A percentile compares a stretch with the other conserved stretches of the same genome.
These are phyloP conservation scores for Puya raimondii DNA, from an alignment of 176 grass and related monocot genomes.

Conservation along the genomic window DNA sequence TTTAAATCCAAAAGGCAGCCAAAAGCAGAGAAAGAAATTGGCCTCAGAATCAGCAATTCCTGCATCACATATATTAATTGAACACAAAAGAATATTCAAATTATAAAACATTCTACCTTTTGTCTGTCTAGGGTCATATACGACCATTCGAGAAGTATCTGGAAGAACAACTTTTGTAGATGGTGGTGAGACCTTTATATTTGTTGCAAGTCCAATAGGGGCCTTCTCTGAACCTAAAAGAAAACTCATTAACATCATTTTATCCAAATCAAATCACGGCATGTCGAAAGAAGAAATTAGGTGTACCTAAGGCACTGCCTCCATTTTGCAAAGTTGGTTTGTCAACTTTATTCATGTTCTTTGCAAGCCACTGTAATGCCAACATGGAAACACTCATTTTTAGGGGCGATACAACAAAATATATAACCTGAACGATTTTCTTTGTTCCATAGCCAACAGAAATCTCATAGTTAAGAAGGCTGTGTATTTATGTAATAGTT, in stretches of 20 bases:
- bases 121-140: constrained; percentile 87
- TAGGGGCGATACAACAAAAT: constrained; percentile 12
- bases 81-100: no score
- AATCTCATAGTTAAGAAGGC: no score
- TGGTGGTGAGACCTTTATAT: constrained; percentile 23
- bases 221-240: constrained; percentile 34
- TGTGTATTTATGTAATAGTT: no score
- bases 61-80: no score
- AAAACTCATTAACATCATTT: constrained; percentile 11
- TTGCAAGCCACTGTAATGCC: constrained; percentile 63
- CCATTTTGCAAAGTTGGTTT: constrained; percentile 38
- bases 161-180: constrained; percentile 63
- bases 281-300: constrained; percentile 1
- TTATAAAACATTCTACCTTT: constrained; percentile 48
- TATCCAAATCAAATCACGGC: constrained; percentile 14
- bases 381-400: constrained; percentile 14
- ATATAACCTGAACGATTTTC: background rate
- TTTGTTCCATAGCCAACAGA: no score
- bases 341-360: constrained; percentile 49
- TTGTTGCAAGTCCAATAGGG: constrained; percentile 29
- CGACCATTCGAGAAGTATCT: constrained; percentile 79
- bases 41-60: background rate
- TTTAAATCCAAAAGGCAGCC: no score
- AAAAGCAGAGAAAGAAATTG: background rate
- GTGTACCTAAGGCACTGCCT: constrained; percentile 37